These are phyloP conservation scores for Sphenostylis stenocarpa DNA, from an alignment of 306 rosid genomes.

Conservation along the genomic window DNA sequence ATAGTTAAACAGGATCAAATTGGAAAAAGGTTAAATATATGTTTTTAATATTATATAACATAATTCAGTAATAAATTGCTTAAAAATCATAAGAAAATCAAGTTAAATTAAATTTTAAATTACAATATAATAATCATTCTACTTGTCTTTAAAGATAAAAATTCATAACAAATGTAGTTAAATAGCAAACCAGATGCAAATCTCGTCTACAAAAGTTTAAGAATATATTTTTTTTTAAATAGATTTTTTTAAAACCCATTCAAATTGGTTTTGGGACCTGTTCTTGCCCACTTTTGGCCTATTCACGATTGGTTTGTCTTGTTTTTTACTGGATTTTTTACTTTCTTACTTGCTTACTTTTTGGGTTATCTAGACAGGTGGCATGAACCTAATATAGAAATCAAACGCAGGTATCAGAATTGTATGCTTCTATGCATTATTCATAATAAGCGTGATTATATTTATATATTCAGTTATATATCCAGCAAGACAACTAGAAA, in stretches of 20 bases:
- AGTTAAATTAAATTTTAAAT: neutral
- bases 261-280: neutral
- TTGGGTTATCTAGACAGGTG: neutral
- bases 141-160: neutral
- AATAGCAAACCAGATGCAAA: neutral
- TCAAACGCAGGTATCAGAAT: neutral
- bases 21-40: neutral
- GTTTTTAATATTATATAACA: neutral
- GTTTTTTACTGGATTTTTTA: neutral
- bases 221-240: too few relatives aligned
- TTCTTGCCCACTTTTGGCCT: neutral
- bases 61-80: neutral
- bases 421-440: neutral
- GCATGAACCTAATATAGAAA: neutral
- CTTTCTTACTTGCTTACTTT: neutral
- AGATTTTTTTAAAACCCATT: too few relatives aligned
- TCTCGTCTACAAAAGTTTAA: neutral
- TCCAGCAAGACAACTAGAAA: neutral
- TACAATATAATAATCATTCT: neutral
- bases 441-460: neutral
- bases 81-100: neutral
- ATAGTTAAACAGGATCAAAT: too few relatives aligned
- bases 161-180: neutral
- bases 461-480: too few relatives aligned
- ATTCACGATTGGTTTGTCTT: neutral